These are phyloP conservation scores for Daldinia eschscholtzii DNA, from an alignment of 2,329 filamentous ascomycete genomes.

Conservation along the genomic window DNA sequence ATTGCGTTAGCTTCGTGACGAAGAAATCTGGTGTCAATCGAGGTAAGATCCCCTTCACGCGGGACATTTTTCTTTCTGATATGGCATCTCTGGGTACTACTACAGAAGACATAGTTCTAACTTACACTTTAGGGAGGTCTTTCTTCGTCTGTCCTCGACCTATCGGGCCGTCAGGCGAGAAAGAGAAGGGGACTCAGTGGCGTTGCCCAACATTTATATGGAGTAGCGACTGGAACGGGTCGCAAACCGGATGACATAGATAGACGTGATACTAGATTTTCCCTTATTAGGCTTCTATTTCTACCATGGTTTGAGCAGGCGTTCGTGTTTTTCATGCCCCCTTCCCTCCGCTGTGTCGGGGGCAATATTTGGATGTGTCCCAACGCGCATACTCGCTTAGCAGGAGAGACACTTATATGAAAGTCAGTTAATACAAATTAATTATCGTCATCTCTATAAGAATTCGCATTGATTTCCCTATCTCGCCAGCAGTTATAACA, in stretches of 20 bases:
- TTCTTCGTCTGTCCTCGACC: conserved; percentile 78
- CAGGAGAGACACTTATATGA: background rate
- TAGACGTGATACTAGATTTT: background rate
- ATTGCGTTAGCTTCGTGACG: conserved; percentile 84
- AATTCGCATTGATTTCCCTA: too few species aligned
- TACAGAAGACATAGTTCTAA: background rate
- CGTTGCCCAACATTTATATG: conserved; percentile 86
- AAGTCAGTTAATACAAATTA: background rate
- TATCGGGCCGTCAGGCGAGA: conserved; percentile 85
- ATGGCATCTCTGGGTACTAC: background rate
- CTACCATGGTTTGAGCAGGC: background rate
- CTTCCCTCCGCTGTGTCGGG: background rate
- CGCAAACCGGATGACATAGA: conserved; percentile 21
- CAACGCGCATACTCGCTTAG: background rate
- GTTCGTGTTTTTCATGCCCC: background rate
- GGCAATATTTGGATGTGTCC: background rate
- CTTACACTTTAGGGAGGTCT: conserved; percentile 62
- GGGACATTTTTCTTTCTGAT: background rate
- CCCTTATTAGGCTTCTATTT: background rate
- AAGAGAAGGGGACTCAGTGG: conserved; percentile 88
- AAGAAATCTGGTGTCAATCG: conserved; percentile 91
- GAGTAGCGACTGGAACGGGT: conserved; percentile 69
- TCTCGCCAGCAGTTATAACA: too few species aligned
- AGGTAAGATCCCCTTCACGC: conserved; percentile 60
- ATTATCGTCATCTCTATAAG: background rate